Base-by-base conservation (phyloP, 2,329 filamentous ascomycete genomes). In the Calycina herbarum region DNA sequence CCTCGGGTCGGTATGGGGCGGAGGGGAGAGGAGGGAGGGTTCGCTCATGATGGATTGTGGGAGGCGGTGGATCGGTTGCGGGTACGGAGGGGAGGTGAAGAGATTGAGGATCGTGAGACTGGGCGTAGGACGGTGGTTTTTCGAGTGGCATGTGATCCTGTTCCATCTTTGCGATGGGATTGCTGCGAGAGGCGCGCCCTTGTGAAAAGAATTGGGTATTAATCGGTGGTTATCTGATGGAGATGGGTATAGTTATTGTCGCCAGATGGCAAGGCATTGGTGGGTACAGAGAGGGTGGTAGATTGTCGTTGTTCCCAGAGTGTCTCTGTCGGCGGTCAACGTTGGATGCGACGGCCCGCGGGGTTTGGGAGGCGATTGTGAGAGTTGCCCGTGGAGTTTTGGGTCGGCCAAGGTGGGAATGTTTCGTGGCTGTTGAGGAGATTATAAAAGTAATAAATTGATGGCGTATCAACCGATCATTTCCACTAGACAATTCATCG, bases 131-230 rank as follows among this genome's bases (percentile, higher is more conserved):
- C 29, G 73, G 73, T 63, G 74, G 73, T 31, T 66, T 66, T 61
- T 75, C 72, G 65, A 59, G 64, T 56, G 65, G 71, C 73, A 75
- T 75, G 72, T 75, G 74, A 75, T 75, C 68, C 65, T 72, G 72
- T 65, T 75, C 72, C 72, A 73, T 76, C 63, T 51, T 66, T 56
- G 40, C 62, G 65, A 56, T 67, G 71, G 70, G 67, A 58, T 66
- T 69, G 66, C 68, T 71, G 62, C 62, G 68, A 35, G 51, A 33
- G 27, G 10, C 15, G 62, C 58, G 40, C 40, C 27, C 11, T 27
- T 13, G 58, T 8, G 27, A 13, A 31, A 17, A 29, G 29, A 7
- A 20, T 3, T 15, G 24, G 54, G 20, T 59, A 15, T 38, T 29
- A 13, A 33, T 33, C 5, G 40, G 58, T n/a, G 38, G 20, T 29